Conservation (phyloP, 1,284 basidiomycete species). For the Erythrobasidium hasegawianum region DNA sequence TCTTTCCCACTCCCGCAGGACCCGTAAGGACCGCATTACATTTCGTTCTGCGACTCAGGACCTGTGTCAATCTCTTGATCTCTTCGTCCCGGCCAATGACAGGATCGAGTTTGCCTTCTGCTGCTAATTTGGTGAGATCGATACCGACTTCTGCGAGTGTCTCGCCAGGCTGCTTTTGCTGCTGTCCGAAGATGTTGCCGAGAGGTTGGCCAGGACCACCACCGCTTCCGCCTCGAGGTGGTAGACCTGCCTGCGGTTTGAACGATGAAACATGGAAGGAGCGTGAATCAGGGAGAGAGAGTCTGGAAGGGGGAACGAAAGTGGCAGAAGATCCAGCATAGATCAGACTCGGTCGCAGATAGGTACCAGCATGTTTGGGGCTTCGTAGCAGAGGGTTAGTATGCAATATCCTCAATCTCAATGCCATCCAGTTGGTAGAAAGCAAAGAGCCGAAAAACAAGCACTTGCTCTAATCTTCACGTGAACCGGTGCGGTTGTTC, state of each 20-base stretch:
- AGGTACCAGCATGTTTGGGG: no score
- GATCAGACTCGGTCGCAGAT: not conserved
- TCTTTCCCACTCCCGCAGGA: conserved; percentile 67
- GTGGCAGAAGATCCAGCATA: not conserved
- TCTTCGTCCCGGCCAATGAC: conserved; percentile 74
- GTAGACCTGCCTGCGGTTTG: not conserved
- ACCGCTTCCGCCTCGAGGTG: not conserved
- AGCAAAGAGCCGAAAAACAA: no score
- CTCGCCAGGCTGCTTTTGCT: conserved; percentile 40
- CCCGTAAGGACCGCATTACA: conserved; percentile 55
- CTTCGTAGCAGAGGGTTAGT: no score
- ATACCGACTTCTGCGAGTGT: conserved; percentile 58
- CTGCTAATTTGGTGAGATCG: conserved; percentile 78
- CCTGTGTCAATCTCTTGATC: conserved; percentile 84
- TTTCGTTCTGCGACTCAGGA: conserved; percentile 47
- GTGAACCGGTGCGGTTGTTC: no score
- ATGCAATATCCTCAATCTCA: no score
- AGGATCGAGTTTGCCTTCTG: conserved; percentile 75
- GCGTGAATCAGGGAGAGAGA: not conserved
- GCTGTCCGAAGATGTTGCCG: conserved; percentile 46
- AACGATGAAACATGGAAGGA: conserved; percentile 1
- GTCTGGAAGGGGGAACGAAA: not conserved
- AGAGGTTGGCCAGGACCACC: conserved; percentile 43
- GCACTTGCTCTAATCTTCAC: no score
- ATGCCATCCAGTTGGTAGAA: no score